Percentiles rank a stretch among this genome's conserved stretches.
Evolutionary conservation across 805 yeast species (phyloP).

Genomic region (Saturnispora halmiae): DNA sequence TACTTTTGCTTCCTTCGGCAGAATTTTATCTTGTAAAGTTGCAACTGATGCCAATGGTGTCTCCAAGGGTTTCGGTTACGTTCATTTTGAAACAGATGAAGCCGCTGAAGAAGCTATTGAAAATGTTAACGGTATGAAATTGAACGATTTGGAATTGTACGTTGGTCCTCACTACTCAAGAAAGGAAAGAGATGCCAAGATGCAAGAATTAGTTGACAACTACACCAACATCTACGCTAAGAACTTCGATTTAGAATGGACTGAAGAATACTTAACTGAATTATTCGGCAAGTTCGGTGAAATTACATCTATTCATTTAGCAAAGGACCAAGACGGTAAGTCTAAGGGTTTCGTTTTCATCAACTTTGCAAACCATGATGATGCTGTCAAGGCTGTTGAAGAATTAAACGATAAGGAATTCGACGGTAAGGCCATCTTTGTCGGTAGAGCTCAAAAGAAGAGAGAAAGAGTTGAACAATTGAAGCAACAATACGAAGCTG

Average conservation of each 20-base stretch:
- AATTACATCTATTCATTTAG: slow-evolving; percentile 75
- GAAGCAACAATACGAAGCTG: slow-evolving; percentile 87
- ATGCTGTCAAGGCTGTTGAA: slow-evolving; percentile 86
- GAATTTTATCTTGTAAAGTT: slow-evolving; percentile 91
- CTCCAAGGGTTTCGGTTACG: slow-evolving; percentile 95
- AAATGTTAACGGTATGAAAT: slow-evolving; percentile 95
- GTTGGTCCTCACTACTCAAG: slow-evolving; percentile 91
- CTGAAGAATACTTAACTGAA: slow-evolving; percentile 61
- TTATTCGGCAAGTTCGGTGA: slow-evolving; percentile 67
- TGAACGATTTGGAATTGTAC: slow-evolving; percentile 90
- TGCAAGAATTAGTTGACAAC: slow-evolving; percentile 82
- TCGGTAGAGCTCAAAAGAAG: slow-evolving; percentile 99
- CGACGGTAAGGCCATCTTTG: slow-evolving; percentile 79
- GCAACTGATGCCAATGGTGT: slow-evolving; percentile 88
- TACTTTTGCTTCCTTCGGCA: slow-evolving; percentile 95
- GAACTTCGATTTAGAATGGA: slow-evolving; percentile 67
- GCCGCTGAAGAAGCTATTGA: slow-evolving; percentile 92
- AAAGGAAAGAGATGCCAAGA: slow-evolving; percentile 89
- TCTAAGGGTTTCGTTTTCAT: slow-evolving; percentile 95
- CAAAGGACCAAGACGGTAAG: slow-evolving; percentile 76
- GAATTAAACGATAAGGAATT: slow-evolving; percentile 81
- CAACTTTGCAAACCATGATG: slow-evolving; percentile 79
- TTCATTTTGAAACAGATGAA: slow-evolving; percentile 89
- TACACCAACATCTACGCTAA: slow-evolving; percentile 95
- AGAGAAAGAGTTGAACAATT: slow-evolving; percentile 94